Evolutionary conservation across 83 land plant species (phyloP), one percentile per base, ranked within the genome.

Genomic region (Picea abies): DNA sequence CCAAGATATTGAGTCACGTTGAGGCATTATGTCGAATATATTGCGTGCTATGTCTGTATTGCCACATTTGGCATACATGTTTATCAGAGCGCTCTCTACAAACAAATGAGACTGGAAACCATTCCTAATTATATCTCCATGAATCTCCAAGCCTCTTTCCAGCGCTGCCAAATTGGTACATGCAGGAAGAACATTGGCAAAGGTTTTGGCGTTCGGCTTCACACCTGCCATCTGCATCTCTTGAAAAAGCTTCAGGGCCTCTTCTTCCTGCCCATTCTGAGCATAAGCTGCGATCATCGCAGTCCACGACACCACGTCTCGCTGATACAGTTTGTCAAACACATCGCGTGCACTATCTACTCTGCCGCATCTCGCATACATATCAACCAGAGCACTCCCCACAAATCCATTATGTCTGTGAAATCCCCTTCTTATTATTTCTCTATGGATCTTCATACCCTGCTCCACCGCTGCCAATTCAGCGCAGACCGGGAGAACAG

Each of bases 291-390:
- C 80, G 14, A 91, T 84, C 83, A 91, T 86, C 16, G 93, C 86
- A 17, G 89, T 91, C 93, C 93, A 91, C 22, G 89, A 11, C 29
- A 91, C 87, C 41, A 91, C 75, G 79, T 91, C 93, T 3, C 62
- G 61, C 32, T 71, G 15, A 26, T 4, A 65, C 19, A 16, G 29
- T 17, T 7, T 19, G 25, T 86, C 81, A 64, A 91, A 91, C 3
- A 87, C 86, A n/a, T 83, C 58, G 35, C 82, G 73, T 7, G 89
- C 90, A 52, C 73, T 84, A 8, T 25, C 82, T 19, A 82, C 87
- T 6, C 76, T 32, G 2, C 93, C 93, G 84, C 90, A 88, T 58
- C 83, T 91, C 2, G 90, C 90, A 84, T 91, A 91, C 90, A 91
- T 88, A 65, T n/a, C 84, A 0, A 44, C 0, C 20, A 32, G 16